Conservation (phyloP, 768 basidiomycete species). For the Omphalotus guepiniiformis region DNA sequence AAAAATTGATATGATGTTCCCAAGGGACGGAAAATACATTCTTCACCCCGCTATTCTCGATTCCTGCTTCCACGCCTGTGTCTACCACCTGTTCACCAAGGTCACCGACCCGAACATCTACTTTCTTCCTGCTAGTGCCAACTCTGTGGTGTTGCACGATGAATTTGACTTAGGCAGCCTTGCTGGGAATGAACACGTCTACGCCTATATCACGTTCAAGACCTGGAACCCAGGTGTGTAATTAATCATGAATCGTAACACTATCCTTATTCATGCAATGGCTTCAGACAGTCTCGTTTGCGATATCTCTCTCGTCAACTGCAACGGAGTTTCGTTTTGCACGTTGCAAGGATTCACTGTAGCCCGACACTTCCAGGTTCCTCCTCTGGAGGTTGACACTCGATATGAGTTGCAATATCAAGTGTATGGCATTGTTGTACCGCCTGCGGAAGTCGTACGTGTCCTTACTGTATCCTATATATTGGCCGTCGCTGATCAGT, state of each 20-base stretch:
- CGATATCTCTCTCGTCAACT: constrained; percentile 18
- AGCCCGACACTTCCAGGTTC: too few relatives aligned
- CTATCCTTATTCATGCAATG: constrained; percentile 32
- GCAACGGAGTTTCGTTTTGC: too few relatives aligned
- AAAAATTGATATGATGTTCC: neutral
- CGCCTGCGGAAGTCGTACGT: too few relatives aligned
- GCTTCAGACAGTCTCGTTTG: constrained; percentile 29
- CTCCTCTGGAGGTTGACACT: too few relatives aligned
- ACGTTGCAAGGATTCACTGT: too few relatives aligned
- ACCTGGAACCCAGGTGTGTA: constrained; percentile 11
- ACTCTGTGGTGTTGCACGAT: constrained; percentile 2
- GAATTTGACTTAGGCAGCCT: neutral
- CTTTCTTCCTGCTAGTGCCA: constrained; percentile 18
- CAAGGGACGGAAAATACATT: constrained; percentile 15
- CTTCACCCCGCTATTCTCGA: constrained; percentile 29
- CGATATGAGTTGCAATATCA: too few relatives aligned
- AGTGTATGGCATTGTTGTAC: too few relatives aligned
- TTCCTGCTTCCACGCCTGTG: constrained; percentile 21
- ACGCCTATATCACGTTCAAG: neutral
- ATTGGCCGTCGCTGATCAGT: too few relatives aligned
- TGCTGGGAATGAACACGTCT: neutral
- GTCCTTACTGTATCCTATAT: too few relatives aligned
- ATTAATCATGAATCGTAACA: constrained; percentile 23
- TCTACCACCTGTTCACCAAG: constrained; percentile 18
- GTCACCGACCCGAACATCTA: constrained; percentile 17